phyloP scores from a whole-genome alignment of 805 yeast genomes.

The Metschnikowia amazonensis region DNA sequence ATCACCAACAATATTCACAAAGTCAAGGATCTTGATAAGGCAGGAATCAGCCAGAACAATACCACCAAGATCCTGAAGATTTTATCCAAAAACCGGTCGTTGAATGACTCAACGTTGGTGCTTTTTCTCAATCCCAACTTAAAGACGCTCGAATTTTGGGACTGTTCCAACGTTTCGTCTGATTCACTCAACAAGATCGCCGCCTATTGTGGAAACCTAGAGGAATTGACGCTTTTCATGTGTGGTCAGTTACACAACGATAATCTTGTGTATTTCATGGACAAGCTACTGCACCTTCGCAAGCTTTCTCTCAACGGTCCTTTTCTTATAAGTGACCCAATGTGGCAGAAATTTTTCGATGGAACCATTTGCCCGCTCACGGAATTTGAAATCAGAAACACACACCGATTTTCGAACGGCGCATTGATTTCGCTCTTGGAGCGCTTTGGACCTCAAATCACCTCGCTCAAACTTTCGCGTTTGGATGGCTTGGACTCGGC shows the following conservation, averaged over 20 bases:
- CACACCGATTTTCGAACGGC: constrained; percentile 75
- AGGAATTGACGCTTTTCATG: constrained; percentile 69
- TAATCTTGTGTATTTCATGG: constrained; percentile 57
- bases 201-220: constrained; percentile 72
- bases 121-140: constrained; percentile 65
- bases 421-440: constrained; percentile 61
- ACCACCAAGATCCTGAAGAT: constrained; percentile 70
- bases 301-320: constrained; percentile 81
- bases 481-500: constrained; percentile 67
- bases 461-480: constrained; percentile 57
- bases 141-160: constrained; percentile 73
- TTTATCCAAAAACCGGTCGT: constrained; percentile 74
- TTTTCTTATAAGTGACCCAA: constrained; percentile 67
- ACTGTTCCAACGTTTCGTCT: constrained; percentile 75
- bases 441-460: constrained; percentile 50
- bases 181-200: constrained; percentile 68
- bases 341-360: constrained; percentile 78
- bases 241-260: constrained; percentile 89
- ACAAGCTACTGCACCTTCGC: constrained; percentile 53
- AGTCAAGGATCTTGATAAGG: constrained; percentile 62
- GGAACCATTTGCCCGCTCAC: constrained; percentile 50
- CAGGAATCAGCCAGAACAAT: constrained; percentile 78
- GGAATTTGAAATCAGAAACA: constrained; percentile 65
- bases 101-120: constrained; percentile 66
- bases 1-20: constrained; percentile 66